Base-by-base conservation (phyloP, 768 basidiomycete genomes). In the Termitomyces sp. region DNA sequence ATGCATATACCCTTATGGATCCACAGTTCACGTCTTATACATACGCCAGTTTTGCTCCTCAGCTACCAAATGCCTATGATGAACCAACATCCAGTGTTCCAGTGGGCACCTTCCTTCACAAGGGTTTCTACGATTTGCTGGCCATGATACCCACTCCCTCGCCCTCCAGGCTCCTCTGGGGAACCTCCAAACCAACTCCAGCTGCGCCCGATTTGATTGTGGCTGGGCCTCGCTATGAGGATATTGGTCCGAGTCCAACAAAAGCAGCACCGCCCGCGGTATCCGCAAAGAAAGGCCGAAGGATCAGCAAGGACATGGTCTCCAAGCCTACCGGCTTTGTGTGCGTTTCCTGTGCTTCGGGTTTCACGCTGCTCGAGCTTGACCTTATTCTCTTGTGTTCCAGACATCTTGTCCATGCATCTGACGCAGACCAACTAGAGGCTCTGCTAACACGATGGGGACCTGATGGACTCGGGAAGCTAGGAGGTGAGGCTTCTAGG, bases 381-480 rank as follows among this genome's bases (percentile, higher is more conserved):
- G 24, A 59, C 63, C 60, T 66, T 55, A 70, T 56, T 62, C 13
- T 48, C 35, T 38, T 45, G 55, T 52, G 36, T 48, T 35, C 24
- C 50, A 95, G 93, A 57, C 94, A 96, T 77, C 81, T 94, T 64
- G 87, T 94, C 11, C 94, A 96, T 76, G 93, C 94, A 35, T 94
- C 91, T 60, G 91, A 94, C 75, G 91, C 89, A 13, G 91, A 91
- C 75, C 91, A 96, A 71, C 85, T 91, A 38, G 91, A 92, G 73
- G 93, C 90, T 28, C 81, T 96, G 62, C 86, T 96, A 53, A 87
- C 84, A 65, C 84, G 92, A 59, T 95, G 94, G 93, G 89, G 90
- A 40, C 89, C 90, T 49, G 94, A 96, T 75, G 88, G 92, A 44
- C 75, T 92, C 73, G 92, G 92, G 61, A 95, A 96, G 75, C 77